A percentile compares a stretch with the other conserved stretches of the same genome.
Evolutionary conservation across 1,139 yeast species (phyloP).

Genomic region (Sugiyamaella castrensis): DNA sequence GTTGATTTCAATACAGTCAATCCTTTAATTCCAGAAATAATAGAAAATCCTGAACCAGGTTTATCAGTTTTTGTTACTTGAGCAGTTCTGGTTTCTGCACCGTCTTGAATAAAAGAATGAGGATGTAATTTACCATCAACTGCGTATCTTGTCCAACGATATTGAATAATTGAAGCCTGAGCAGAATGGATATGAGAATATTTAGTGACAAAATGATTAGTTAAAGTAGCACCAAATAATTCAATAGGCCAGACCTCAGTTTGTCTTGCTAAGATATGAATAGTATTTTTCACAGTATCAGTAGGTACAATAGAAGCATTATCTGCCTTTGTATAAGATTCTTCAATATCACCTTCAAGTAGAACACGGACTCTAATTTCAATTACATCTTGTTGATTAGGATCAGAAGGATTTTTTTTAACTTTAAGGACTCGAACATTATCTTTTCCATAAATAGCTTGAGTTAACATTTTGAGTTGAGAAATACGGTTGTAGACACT

Average conservation of each 20-base stretch:
- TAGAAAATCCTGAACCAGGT: constrained; percentile 46
- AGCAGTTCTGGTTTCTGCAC: constrained; percentile 71
- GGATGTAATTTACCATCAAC: constrained; percentile 73
- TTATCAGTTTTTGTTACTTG: constrained; percentile 49
- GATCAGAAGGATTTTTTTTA: constrained; percentile 67
- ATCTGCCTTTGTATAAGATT: constrained; percentile 81
- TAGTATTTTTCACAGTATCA: constrained; percentile 89
- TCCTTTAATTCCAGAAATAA: constrained; percentile 74
- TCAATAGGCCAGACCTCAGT: constrained; percentile 83
- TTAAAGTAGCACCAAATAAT: constrained; percentile 80
- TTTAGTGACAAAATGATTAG: constrained; percentile 71
- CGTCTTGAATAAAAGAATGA: constrained; percentile 82
- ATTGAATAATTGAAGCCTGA: constrained; percentile 63
- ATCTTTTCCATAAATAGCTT: constrained; percentile 81
- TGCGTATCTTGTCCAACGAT: constrained; percentile 72
- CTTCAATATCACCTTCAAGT: constrained; percentile 72
- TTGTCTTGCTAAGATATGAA: constrained; percentile 74
- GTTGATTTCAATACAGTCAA: constrained; percentile 87
- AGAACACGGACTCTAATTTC: constrained; percentile 79
- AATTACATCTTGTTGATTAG: constrained; percentile 70
- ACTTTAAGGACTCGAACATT: constrained; percentile 89
- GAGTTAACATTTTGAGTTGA: constrained; percentile 20
- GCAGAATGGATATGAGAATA: constrained; percentile 74
- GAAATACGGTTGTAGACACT: not conserved
- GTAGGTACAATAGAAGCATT: constrained; percentile 89